These are phyloP conservation scores for Saturnispora kantuleensis DNA, from an alignment of 805 yeast species.

Conservation along the genomic window DNA sequence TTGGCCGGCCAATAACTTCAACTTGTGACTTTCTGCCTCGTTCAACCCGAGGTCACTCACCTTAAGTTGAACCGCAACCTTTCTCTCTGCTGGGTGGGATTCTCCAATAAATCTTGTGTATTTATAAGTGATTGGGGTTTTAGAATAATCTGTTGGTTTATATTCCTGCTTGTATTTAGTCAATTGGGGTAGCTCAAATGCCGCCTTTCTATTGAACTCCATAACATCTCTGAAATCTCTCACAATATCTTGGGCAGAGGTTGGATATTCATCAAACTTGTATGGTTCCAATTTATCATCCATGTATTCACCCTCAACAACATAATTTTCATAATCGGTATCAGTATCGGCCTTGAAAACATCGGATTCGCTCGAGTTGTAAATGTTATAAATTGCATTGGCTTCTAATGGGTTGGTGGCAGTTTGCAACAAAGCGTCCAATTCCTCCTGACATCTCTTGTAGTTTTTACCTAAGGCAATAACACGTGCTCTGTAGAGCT, in stretches of 20 bases:
- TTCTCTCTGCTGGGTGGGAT: conserved; percentile 55
- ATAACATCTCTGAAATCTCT: conserved; percentile 67
- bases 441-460: conserved; percentile 40
- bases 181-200: conserved; percentile 84
- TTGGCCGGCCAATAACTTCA: conserved; percentile 67
- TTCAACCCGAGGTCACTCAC: conserved; percentile 45
- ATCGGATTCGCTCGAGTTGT: conserved; percentile 39
- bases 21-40: conserved; percentile 53
- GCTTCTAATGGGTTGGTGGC: conserved; percentile 22
- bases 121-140: conserved; percentile 52
- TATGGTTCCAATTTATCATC: conserved; percentile 29
- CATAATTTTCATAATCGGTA: conserved; percentile 32
- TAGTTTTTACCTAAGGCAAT: conserved; percentile 40
- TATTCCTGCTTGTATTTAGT: conserved; percentile 67
- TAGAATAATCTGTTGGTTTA: conserved; percentile 33
- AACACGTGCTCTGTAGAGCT: conserved; percentile 51
- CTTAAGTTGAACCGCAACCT: conserved; percentile 51
- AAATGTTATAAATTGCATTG: conserved; percentile 18
- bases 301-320: conserved; percentile 26
- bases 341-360: conserved; percentile 31
- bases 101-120: conserved; percentile 72
- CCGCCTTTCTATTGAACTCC: conserved; percentile 71
- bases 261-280: conserved; percentile 56
- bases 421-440: conserved; percentile 46
- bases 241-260: conserved; percentile 61